Conservation (phyloP, 495 filamentous ascomycete genomes). For the Xylaria intraflava region DNA sequence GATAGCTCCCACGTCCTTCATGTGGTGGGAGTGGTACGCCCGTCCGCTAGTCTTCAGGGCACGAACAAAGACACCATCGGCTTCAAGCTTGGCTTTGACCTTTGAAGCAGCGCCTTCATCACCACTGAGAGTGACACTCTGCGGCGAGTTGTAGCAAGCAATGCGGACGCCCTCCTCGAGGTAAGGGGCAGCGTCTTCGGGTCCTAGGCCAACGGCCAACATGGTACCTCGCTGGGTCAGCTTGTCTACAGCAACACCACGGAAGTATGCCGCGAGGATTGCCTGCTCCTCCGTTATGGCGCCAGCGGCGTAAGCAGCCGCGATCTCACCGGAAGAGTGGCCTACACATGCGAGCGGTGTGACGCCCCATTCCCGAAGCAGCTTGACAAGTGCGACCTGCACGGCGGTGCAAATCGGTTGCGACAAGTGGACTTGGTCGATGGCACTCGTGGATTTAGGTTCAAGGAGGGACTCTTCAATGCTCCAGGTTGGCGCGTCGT, state of each 20-base stretch:
- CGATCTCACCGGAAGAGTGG: conserved; percentile 34
- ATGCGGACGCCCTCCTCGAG: conserved; percentile 22
- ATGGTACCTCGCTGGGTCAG: conserved; percentile 25
- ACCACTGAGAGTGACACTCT: conserved; percentile 28
- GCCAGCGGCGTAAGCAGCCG: conserved; percentile 28
- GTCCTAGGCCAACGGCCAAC: conserved; percentile 28
- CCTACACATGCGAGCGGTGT: conserved; percentile 27
- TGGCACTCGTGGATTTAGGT: conserved; percentile 12
- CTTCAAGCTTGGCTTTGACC: conserved; percentile 41
- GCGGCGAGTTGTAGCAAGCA: conserved; percentile 35
- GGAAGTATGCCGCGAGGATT: conserved; percentile 24
- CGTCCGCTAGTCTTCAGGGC: conserved; percentile 30
- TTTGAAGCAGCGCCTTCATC: conserved; percentile 23
- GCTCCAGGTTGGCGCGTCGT: conserved; percentile 10
- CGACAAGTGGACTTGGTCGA: conserved; percentile 22
- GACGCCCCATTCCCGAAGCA: conserved; percentile 40
- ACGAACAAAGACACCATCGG: conserved; percentile 37
- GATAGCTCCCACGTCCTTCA: conserved; percentile 37
- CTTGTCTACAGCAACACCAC: conserved; percentile 19
- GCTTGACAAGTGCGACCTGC: conserved; percentile 41
- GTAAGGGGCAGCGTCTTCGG: conserved; percentile 24
- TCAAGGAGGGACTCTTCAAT: conserved; percentile 17
- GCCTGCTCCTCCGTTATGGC: conserved; percentile 11
- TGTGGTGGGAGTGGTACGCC: conserved; percentile 59
- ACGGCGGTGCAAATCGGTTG: conserved; percentile 36